A percentile compares a stretch with the other conserved stretches of the same genome.
phyloP scores from a whole-genome alignment of 495 filamentous ascomycete genomes.

The Penicillium paxilli region DNA sequence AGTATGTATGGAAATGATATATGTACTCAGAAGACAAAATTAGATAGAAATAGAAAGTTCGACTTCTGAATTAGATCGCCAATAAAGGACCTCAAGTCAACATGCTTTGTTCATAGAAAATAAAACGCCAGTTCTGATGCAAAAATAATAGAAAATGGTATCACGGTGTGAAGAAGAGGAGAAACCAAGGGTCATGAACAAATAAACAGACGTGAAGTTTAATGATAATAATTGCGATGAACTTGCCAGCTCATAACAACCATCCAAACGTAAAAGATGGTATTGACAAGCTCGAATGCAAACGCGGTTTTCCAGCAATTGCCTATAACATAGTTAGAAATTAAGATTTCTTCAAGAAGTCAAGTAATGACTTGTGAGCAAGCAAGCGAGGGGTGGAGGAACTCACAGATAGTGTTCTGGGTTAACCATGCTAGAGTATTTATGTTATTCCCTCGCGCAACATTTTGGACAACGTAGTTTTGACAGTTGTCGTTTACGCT shows the following conservation, averaged over 20 bases:
- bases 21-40: background rate
- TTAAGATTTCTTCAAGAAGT: no score
- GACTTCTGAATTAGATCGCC: background rate
- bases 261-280: conserved; percentile 90
- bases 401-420: conserved; percentile 83
- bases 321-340: conserved; percentile 25
- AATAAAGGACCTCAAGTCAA: background rate
- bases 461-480: conserved; percentile 61
- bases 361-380: background rate
- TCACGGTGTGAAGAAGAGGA: conserved; percentile 10
- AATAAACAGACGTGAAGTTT: conserved; percentile 6
- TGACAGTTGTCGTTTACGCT: conserved; percentile 81
- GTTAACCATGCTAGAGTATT: conserved; percentile 83
- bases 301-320: conserved; percentile 63
- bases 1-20: no score
- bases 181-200: background rate
- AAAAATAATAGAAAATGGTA: conserved; percentile 18
- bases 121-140: conserved; percentile 18
- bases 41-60: background rate
- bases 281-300: conserved; percentile 70
- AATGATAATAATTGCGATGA: conserved; percentile 55
- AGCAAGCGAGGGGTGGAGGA: conserved; percentile 5
- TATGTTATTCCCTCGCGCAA: conserved; percentile 59
- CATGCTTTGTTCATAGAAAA: background rate
- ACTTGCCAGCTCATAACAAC: conserved; percentile 92